Percentiles rank a stretch among this genome's conserved stretches.
Evolutionary conservation across 2,329 filamentous ascomycete genomes (phyloP).

Genomic region (Trichocomaceae sp.): DNA sequence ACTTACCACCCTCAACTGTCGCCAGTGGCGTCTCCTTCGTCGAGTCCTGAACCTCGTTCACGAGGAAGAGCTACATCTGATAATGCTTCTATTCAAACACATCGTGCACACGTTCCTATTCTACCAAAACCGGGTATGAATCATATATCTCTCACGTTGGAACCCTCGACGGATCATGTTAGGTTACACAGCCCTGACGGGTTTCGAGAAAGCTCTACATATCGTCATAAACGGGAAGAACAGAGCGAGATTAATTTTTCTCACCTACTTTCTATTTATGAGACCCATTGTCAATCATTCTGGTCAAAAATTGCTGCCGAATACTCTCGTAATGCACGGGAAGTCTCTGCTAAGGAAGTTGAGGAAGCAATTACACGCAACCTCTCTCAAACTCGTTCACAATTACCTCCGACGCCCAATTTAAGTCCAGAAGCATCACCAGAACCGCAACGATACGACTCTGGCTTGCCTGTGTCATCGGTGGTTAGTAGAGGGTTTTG

Average conservation of each 20-base stretch:
- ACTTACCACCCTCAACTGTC: slow-evolving; percentile 40
- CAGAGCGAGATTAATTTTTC: slow-evolving; percentile 49
- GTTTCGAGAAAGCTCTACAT: background rate
- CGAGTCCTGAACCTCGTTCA: slow-evolving; percentile 19
- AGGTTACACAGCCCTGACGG: background rate
- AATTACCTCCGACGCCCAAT: slow-evolving; percentile 20
- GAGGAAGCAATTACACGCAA: slow-evolving; percentile 20
- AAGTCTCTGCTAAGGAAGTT: slow-evolving; percentile 17
- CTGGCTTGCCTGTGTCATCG: background rate
- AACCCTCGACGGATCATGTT: slow-evolving; percentile 16
- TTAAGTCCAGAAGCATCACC: slow-evolving; percentile 16
- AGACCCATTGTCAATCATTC: slow-evolving; percentile 62
- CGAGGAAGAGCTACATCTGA: slow-evolving; percentile 3
- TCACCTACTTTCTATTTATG: slow-evolving; percentile 64
- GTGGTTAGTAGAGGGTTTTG: slow-evolving; percentile 14
- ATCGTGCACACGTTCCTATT: slow-evolving; percentile 25
- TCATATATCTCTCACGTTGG: slow-evolving; percentile 29
- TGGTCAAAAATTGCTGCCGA: slow-evolving; percentile 67
- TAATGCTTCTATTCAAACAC: slow-evolving; percentile 11
- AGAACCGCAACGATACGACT: slow-evolving; percentile 11
- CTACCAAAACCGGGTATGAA: slow-evolving; percentile 31
- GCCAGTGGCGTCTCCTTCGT: slow-evolving; percentile 39
- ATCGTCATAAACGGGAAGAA: slow-evolving; percentile 24
- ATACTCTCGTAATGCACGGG: slow-evolving; percentile 41
- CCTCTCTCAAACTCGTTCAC: slow-evolving; percentile 8